phyloP scores from a whole-genome alignment of 192 early-diverging fungal genomes.

The Coemansia sp. region DNA sequence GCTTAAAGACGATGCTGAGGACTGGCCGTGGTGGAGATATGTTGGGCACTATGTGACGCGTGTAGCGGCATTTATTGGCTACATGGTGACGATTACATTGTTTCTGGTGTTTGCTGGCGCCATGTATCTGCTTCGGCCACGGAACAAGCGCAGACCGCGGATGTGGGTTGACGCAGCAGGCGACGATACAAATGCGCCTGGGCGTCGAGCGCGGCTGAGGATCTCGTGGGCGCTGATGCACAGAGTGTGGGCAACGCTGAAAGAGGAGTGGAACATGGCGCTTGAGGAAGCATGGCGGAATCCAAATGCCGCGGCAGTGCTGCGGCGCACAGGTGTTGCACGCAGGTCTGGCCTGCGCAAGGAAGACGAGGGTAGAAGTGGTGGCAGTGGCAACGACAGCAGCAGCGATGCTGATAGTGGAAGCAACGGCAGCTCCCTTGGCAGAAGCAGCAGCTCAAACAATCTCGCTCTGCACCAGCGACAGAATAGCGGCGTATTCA shows the following conservation, averaged over 20 bases:
- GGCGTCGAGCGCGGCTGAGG: conserved; percentile 47
- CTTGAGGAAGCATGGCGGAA: conserved; percentile 55
- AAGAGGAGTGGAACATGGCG: conserved; percentile 47
- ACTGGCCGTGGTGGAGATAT: conserved; percentile 53
- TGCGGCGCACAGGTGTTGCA: conserved; percentile 45
- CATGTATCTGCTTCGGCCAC: conserved; percentile 44
- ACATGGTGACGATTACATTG: conserved; percentile 36
- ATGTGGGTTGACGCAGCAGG: conserved; percentile 53
- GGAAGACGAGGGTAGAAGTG: background rate
- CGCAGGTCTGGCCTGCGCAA: conserved; percentile 12
- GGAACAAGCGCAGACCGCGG: conserved; percentile 49
- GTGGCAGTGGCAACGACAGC: conserved; percentile 2
- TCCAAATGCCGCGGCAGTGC: conserved; percentile 50
- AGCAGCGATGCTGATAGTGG: background rate
- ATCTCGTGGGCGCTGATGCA: conserved; percentile 55
- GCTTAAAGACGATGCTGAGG: conserved; percentile 12
- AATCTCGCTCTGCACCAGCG: background rate
- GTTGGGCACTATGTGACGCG: conserved; percentile 51
- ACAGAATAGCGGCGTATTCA: background rate
- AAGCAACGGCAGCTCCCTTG: conserved; percentile 2
- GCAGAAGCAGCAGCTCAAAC: conserved; percentile 14
- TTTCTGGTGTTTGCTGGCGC: conserved; percentile 35
- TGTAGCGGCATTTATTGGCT: conserved; percentile 48
- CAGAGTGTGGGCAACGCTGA: conserved; percentile 54
- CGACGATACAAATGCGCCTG: conserved; percentile 25